Base-by-base conservation (phyloP, 495 filamentous ascomycete genomes). In the Aspergillus taichungensis region DNA sequence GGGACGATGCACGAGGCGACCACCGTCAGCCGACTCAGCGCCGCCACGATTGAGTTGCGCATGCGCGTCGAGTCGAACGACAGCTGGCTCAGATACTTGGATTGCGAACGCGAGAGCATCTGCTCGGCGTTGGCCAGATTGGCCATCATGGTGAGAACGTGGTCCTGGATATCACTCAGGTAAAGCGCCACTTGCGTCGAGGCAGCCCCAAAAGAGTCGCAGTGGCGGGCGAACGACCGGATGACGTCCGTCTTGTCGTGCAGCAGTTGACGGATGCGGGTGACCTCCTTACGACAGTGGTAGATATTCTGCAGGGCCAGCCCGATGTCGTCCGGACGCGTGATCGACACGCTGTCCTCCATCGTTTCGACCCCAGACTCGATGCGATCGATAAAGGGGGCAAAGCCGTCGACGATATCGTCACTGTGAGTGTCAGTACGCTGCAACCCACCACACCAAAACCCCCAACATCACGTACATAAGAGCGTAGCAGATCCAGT, bases 401-500 rank as follows among this genome's bases (percentile, higher is more conserved):
- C 85, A 58, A 95, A 96, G 7, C 77, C 80, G 65, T 96, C 90
- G 49, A 95, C 91, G 50, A 96, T 95, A 59, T 95, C 84, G 60
- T 96, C 90, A 58, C 83, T 86, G 46, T n/a, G 6, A 13, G 10
- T 0, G 32, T 45, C 45, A 36, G 52, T 37, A n/a, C n/a, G n/a
- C n/a, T n/a, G n/a, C n/a, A n/a, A n/a, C n/a, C n/a, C n/a, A n/a
- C n/a, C n/a, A n/a, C n/a, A n/a, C n/a, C n/a, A n/a, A n/a, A n/a
- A n/a, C n/a, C n/a, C n/a, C n/a, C n/a, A n/a, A n/a, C n/a, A n/a
- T n/a, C n/a, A n/a, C n/a, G 32, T 72, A 87, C 83, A 96, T 96
- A 54, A 96, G 73, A 12, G 90, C 90, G 57, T 96, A 96, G 63
- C 89, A 96, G 54, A 96, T 88, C 90, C 90, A 96, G 62, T 96